Conservation (phyloP, 2,329 filamentous ascomycete species). For the Lomentospora prolificans region DNA sequence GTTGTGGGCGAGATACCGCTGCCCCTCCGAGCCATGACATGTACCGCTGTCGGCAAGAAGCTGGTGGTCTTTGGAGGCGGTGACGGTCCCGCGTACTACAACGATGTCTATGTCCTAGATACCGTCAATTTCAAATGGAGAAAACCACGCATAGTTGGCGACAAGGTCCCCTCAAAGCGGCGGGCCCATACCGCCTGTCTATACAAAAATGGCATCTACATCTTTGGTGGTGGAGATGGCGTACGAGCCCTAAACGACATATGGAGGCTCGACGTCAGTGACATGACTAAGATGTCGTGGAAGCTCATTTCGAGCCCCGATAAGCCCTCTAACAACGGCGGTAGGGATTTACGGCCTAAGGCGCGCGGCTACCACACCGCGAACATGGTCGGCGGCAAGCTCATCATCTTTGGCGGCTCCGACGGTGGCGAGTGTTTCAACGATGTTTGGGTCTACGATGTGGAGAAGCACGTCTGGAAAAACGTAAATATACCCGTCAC, state of each 20-base stretch:
- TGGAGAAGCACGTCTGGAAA: slow-evolving; percentile 52
- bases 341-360: slow-evolving; percentile 40
- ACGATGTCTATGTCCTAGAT: slow-evolving; percentile 63
- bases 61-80: slow-evolving; percentile 61
- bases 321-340: slow-evolving; percentile 16
- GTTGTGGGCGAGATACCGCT: slow-evolving; percentile 56
- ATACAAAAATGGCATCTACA: slow-evolving; percentile 60
- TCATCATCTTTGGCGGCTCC: slow-evolving; percentile 61
- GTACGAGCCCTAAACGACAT: slow-evolving; percentile 62
- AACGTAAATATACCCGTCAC: slow-evolving; percentile 47
- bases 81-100: slow-evolving; percentile 62
- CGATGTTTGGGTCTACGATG: slow-evolving; percentile 65
- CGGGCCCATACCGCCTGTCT: slow-evolving; percentile 62
- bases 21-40: slow-evolving; percentile 61
- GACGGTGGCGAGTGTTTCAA: slow-evolving; percentile 64
- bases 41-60: slow-evolving; percentile 61
- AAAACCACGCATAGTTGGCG: slow-evolving; percentile 49
- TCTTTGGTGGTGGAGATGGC: slow-evolving; percentile 64
- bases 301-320: slow-evolving; percentile 47
- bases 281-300: slow-evolving; percentile 60
- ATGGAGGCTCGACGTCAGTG: slow-evolving; percentile 61
- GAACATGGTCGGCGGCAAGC: slow-evolving; percentile 63
- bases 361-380: slow-evolving; percentile 62
- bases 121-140: slow-evolving; percentile 60
- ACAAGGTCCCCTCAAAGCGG: slow-evolving; percentile 48